Percentiles rank a stretch among this genome's conserved stretches.
These are phyloP conservation scores for Monosporascus sp. DNA, from an alignment of 2,329 filamentous ascomycete genomes.

Conservation along the genomic window DNA sequence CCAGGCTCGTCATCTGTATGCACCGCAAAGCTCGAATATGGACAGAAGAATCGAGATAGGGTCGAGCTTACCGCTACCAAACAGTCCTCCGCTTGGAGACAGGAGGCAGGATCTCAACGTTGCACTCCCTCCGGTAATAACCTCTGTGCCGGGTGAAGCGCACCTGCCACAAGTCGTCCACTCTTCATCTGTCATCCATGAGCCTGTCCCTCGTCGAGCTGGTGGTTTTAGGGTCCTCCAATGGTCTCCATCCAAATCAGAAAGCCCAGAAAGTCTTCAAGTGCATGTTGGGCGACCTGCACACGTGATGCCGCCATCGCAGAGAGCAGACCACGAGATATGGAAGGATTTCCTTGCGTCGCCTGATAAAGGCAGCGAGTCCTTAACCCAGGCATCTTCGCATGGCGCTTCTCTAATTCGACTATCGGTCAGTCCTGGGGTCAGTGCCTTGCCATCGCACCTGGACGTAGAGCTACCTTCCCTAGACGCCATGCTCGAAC, in stretches of 20 bases:
- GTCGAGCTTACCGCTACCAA: background rate
- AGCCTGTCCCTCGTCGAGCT: conserved; percentile 19
- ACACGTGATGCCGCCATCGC: conserved; percentile 11
- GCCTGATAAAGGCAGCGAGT: conserved; percentile 2
- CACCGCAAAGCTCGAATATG: background rate
- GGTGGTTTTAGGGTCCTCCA: conserved; percentile 14
- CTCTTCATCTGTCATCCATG: conserved; percentile 19
- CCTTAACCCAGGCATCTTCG: background rate
- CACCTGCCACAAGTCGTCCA: conserved; percentile 11
- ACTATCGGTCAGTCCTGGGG: background rate
- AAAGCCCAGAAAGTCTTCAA: conserved; percentile 18
- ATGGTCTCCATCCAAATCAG: conserved; percentile 20
- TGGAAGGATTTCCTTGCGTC: conserved; percentile 16
- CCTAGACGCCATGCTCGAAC: background rate
- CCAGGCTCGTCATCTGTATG: conserved; percentile 7
- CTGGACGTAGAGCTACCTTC: background rate
- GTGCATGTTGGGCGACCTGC: conserved; percentile 19
- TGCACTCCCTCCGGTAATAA: background rate
- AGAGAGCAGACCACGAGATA: conserved; percentile 14
- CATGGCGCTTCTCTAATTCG: background rate
- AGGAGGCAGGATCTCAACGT: background rate
- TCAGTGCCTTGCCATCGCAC: background rate
- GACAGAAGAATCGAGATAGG: background rate
- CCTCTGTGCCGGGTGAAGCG: background rate
- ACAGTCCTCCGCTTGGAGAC: background rate